phyloP scores from a whole-genome alignment of 352 stramenopile genomes.

The Phytophthora brassicae region DNA sequence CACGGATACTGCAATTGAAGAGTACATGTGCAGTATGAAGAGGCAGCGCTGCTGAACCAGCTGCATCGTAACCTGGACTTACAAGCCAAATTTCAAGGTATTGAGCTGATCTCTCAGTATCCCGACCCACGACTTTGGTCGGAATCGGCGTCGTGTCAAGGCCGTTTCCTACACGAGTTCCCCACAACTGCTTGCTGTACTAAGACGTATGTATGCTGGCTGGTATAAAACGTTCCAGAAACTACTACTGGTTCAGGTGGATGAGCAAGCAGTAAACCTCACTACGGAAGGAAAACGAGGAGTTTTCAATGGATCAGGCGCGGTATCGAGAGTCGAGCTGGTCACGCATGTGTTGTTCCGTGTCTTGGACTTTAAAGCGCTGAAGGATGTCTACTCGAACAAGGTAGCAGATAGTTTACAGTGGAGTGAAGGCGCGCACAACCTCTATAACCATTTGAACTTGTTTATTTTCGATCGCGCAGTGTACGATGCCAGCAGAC shows the following conservation, averaged over 20 bases:
- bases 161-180: conserved; percentile 60
- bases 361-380: conserved; percentile 80
- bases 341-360: conserved; percentile 77
- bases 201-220: conserved; percentile 87
- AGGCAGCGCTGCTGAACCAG: conserved; percentile 77
- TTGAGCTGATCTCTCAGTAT: conserved; percentile 73
- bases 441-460: conserved; percentile 92
- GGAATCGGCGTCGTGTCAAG: conserved; percentile 52
- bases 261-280: conserved; percentile 15
- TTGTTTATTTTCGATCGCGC: conserved; percentile 88
- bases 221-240: conserved; percentile 90
- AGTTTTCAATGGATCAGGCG: not conserved
- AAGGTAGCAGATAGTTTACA: conserved; percentile 69
- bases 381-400: conserved; percentile 76
- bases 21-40: conserved; percentile 93
- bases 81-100: conserved; percentile 60
- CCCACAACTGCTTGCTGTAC: conserved; percentile 66
- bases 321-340: conserved; percentile 20
- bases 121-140: conserved; percentile 63
- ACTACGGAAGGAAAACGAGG: conserved; percentile 8
- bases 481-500: conserved; percentile 51
- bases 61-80: conserved; percentile 51
- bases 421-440: conserved; percentile 91
- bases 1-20: conserved; percentile 87
- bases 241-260: conserved; percentile 66